These are phyloP conservation scores for Bimuria novae-zelandiae DNA, from an alignment of 2,329 filamentous ascomycete species.

Conservation along the genomic window DNA sequence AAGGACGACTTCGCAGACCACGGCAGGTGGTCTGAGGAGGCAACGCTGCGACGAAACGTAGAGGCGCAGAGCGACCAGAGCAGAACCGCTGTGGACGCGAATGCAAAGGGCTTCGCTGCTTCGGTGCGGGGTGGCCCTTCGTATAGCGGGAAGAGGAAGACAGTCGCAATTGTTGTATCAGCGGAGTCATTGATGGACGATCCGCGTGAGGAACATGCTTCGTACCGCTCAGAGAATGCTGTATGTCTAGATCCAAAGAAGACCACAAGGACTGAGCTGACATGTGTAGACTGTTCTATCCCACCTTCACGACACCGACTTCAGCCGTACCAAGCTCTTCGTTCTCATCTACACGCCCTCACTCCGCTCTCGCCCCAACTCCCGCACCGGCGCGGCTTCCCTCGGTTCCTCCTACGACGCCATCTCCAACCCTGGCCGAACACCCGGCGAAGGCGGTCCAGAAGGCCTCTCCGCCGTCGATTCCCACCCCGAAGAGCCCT, in stretches of 20 bases:
- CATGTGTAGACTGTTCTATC: conserved; percentile 69
- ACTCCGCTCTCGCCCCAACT: conserved; percentile 66
- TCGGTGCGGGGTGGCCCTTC: conserved; percentile 31
- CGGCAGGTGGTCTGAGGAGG: conserved; percentile 91
- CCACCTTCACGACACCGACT: conserved; percentile 79
- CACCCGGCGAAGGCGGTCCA: conserved; percentile 64
- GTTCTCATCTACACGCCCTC: conserved; percentile 87
- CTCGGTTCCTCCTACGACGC: conserved; percentile 86
- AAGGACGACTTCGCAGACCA: conserved; percentile 81
- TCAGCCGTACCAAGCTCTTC: conserved; percentile 75
- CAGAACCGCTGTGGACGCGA: conserved; percentile 35
- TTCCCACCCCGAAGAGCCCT: conserved; percentile 51
- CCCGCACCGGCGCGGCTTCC: conserved; percentile 56
- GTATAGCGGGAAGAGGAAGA: conserved; percentile 58
- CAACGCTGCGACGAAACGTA: conserved; percentile 64
- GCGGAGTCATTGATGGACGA: conserved; percentile 69
- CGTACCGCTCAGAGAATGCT: conserved; percentile 73
- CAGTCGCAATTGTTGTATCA: conserved; percentile 86
- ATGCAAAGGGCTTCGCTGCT: conserved; percentile 39
- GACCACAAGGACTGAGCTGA: conserved; percentile 24
- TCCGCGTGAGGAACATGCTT: conserved; percentile 59
- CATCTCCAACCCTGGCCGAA: conserved; percentile 71
- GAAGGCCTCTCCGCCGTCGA: conserved; percentile 58
- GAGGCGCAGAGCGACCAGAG: conserved; percentile 45
- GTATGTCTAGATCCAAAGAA: conserved; percentile 58